Evolutionary conservation across 805 yeast species (phyloP).

Genomic region (Monosporozyma yasuniensis): DNA sequence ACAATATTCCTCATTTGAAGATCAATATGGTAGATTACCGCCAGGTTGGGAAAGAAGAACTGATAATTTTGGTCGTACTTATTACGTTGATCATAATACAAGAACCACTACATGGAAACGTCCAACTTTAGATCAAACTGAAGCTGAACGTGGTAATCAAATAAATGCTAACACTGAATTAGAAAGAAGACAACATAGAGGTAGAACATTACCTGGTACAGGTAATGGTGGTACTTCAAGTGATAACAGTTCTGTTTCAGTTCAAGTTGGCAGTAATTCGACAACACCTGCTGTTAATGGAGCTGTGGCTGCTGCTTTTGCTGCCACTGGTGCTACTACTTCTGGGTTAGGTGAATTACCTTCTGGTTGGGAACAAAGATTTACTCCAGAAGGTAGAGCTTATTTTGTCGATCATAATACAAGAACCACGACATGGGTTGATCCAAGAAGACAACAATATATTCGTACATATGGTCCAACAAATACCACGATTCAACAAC

Average conservation of each 20-base stretch:
- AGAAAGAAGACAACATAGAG: constrained; percentile 85
- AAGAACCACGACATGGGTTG: constrained; percentile 99
- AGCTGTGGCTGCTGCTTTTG: constrained; percentile 58
- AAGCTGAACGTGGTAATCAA: constrained; percentile 51
- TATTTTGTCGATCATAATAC: constrained; percentile 98
- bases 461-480: constrained; percentile 87
- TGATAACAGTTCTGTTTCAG: constrained; percentile 18
- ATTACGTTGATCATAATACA: constrained; percentile 95
- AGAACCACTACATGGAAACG: constrained; percentile 99
- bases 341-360: constrained; percentile 96
- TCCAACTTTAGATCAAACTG: constrained; percentile 77
- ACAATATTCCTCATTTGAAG: constrained; percentile 90
- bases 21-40: constrained; percentile 91
- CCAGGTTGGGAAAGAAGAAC: constrained; percentile 99
- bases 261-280: constrained; percentile 42
- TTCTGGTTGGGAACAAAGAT: constrained; percentile 98
- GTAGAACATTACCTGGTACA: constrained; percentile 75
- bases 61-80: constrained; percentile 93
- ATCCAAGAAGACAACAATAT: constrained; percentile 97
- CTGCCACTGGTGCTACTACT: constrained; percentile 73
- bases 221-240: constrained; percentile 22
- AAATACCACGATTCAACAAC: constrained; percentile 88
- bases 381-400: constrained; percentile 96
- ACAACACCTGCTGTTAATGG: constrained; percentile 38
- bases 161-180: constrained; percentile 67